A percentile compares a stretch with the other conserved stretches of the same genome.
phyloP scores from a whole-genome alignment of 495 filamentous ascomycete species.

The Hypomontagnella submonticulosa region DNA sequence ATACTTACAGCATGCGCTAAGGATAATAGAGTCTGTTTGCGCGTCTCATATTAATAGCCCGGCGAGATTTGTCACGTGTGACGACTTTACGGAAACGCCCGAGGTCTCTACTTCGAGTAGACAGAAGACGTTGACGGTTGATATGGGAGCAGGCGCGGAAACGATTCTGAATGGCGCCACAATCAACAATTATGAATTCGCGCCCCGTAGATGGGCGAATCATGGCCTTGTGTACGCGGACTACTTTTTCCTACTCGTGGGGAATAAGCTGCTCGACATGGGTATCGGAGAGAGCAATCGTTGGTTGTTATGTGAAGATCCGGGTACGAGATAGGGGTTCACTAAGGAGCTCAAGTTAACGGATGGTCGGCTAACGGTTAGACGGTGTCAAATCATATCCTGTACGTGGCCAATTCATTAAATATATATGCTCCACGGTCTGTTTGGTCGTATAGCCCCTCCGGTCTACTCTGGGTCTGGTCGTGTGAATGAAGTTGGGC shows the following conservation, averaged over 20 bases:
- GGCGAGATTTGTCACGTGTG: slow-evolving; percentile 44
- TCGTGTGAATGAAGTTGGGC: not conserved
- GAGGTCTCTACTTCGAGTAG: not conserved
- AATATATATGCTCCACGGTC: no score
- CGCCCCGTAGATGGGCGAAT: slow-evolving; percentile 40
- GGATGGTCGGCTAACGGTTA: no score
- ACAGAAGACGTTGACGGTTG: slow-evolving; percentile 1
- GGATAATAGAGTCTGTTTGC: slow-evolving; percentile 45
- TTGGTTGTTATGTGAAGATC: no score
- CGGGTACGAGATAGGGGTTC: no score
- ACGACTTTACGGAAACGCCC: slow-evolving; percentile 37
- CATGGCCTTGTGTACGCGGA: slow-evolving; percentile 61
- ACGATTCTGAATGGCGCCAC: slow-evolving; percentile 54
- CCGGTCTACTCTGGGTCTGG: no score
- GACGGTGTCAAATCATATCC: no score
- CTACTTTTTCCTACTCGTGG: slow-evolving; percentile 61
- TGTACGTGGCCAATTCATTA: no score
- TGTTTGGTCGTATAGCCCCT: no score
- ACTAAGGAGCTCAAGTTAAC: no score
- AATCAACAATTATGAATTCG: slow-evolving; percentile 52
- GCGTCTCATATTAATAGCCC: slow-evolving; percentile 12
- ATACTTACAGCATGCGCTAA: slow-evolving; percentile 50
- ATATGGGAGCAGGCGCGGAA: slow-evolving; percentile 25
- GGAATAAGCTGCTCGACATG: slow-evolving; percentile 52
- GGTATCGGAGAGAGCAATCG: slow-evolving; percentile 23